A percentile compares a stretch with the other conserved stretches of the same genome.
These are phyloP conservation scores for Colletotrichum tropicicola DNA, from an alignment of 2,329 filamentous ascomycete species.

Conservation along the genomic window DNA sequence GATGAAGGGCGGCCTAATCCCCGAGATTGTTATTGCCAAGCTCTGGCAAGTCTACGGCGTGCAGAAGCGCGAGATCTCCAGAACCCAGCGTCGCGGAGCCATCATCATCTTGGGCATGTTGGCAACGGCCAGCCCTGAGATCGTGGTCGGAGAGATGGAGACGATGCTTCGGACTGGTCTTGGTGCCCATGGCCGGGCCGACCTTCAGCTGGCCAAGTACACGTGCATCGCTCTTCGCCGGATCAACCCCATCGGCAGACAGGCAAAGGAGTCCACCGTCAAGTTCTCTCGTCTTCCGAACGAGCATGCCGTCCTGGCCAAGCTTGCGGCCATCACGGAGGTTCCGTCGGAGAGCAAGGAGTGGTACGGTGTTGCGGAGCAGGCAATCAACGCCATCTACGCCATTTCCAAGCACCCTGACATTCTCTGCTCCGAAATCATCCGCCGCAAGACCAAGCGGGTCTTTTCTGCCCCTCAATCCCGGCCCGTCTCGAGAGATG, in stretches of 20 bases:
- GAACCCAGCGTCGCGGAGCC: slow-evolving; percentile 86
- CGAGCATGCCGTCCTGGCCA: slow-evolving; percentile 86
- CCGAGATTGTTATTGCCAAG: slow-evolving; percentile 87
- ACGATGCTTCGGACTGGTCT: slow-evolving; percentile 91
- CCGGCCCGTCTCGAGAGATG: slow-evolving; percentile 47
- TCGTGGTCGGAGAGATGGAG: slow-evolving; percentile 95
- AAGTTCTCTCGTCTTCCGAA: slow-evolving; percentile 85
- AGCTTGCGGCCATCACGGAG: slow-evolving; percentile 85
- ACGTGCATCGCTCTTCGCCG: slow-evolving; percentile 92
- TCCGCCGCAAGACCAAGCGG: slow-evolving; percentile 84
- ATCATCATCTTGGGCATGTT: slow-evolving; percentile 99
- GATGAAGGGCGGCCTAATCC: slow-evolving; percentile 93
- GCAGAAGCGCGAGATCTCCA: slow-evolving; percentile 91
- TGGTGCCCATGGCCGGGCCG: slow-evolving; percentile 79
- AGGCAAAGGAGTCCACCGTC: slow-evolving; percentile 75
- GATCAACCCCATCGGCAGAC: slow-evolving; percentile 86
- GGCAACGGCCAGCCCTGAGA: slow-evolving; percentile 89
- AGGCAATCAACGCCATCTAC: slow-evolving; percentile 96
- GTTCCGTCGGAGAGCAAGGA: slow-evolving; percentile 91
- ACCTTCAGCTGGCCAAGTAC: slow-evolving; percentile 91
- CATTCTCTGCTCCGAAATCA: slow-evolving; percentile 88
- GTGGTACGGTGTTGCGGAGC: slow-evolving; percentile 95
- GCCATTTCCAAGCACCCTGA: slow-evolving; percentile 94
- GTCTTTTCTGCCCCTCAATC: slow-evolving; percentile 69
- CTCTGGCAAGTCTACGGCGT: slow-evolving; percentile 98